A percentile compares a stretch with the other conserved stretches of the same genome.
Conservation (phyloP, 129 eudicot species). For the Solidago caesia region DNA sequence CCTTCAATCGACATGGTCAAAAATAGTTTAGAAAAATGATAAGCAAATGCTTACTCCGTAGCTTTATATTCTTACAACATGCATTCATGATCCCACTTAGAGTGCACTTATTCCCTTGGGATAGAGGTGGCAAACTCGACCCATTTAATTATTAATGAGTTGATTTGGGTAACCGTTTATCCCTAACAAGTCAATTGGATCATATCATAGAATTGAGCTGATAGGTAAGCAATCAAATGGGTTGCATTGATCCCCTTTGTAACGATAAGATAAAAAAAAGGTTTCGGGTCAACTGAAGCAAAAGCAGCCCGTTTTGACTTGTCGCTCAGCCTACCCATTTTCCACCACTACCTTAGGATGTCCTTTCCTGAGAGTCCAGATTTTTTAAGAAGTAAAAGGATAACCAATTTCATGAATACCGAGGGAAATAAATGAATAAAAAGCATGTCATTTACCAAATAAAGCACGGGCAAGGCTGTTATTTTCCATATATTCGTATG, state of each 20-base stretch:
- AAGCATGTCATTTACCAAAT: conserved; percentile 42
- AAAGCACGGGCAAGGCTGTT: conserved; percentile 81
- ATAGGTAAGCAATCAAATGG: background rate
- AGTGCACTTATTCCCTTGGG: background rate
- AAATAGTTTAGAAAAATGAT: conserved; percentile 18
- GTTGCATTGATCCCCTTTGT: background rate
- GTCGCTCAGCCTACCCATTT: background rate
- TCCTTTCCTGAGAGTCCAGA: background rate
- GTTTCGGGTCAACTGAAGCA: background rate
- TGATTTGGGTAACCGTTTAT: background rate
- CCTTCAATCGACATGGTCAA: conserved; percentile 33
- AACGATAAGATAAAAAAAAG: background rate
- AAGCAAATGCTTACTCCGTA: background rate
- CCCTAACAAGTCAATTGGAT: background rate
- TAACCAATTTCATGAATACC: background rate
- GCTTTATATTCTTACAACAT: background rate
- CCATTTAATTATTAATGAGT: background rate
- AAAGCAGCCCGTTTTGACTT: background rate
- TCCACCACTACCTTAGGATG: background rate
- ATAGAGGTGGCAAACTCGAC: background rate
- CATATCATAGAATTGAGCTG: background rate
- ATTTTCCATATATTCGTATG: conserved; percentile 77
- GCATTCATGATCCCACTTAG: background rate
- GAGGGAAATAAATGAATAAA: background rate
- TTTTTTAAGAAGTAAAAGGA: background rate